A percentile compares a stretch with the other conserved stretches of the same genome.
These are phyloP conservation scores for Fusarium mundagurra DNA, from an alignment of 2,329 filamentous ascomycete genomes.

Conservation along the genomic window DNA sequence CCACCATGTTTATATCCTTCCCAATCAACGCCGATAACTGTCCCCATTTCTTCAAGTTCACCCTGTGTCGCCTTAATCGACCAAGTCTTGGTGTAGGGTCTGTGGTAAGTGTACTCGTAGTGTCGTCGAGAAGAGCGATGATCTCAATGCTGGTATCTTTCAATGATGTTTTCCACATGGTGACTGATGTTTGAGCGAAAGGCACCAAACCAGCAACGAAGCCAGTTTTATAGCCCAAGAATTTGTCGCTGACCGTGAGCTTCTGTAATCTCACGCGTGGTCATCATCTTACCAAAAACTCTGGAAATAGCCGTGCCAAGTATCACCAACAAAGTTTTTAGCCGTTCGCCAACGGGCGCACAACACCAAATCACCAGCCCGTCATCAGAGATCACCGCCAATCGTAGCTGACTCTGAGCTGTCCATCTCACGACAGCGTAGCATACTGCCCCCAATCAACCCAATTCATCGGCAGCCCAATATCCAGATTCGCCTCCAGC, in stretches of 20 bases:
- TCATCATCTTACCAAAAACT: neutral
- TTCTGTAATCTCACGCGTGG: neutral
- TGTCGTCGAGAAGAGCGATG: constrained; percentile 63
- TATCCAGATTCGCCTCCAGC: constrained; percentile 64
- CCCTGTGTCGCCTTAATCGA: constrained; percentile 33
- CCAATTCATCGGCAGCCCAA: constrained; percentile 64
- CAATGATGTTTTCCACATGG: neutral
- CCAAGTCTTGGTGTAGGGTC: constrained; percentile 59
- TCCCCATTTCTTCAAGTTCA: constrained; percentile 48
- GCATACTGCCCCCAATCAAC: constrained; percentile 54
- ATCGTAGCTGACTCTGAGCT: constrained; percentile 4
- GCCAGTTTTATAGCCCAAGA: neutral
- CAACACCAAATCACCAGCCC: neutral
- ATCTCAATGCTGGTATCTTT: constrained; percentile 53
- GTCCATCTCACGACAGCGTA: constrained; percentile 27
- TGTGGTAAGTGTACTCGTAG: constrained; percentile 57
- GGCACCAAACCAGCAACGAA: neutral
- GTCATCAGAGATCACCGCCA: neutral
- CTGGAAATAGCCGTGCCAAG: neutral
- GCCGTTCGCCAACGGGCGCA: neutral
- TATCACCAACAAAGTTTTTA: neutral
- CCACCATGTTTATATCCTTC: constrained; percentile 65
- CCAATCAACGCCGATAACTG: constrained; percentile 63
- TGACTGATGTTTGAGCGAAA: neutral
- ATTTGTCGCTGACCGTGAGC: neutral